Evolutionary conservation across 345 rosid genomes (phyloP).

Genomic region (Hibiscus mutabilis): DNA sequence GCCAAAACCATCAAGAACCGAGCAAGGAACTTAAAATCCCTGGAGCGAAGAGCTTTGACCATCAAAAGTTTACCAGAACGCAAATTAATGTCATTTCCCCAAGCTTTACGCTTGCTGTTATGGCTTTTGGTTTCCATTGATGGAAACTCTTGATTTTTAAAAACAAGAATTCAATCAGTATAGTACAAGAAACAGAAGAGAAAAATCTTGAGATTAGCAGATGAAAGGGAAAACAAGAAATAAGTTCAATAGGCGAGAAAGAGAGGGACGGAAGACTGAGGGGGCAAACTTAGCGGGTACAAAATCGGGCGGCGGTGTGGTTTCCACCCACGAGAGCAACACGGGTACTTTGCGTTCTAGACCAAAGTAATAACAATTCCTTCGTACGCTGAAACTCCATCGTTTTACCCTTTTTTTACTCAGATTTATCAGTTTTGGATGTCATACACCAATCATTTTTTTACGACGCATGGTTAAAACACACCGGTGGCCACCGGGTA

Average conservation of each 20-base stretch:
- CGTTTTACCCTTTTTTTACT: not conserved
- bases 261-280: slow-evolving; percentile 2
- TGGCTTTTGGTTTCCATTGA: slow-evolving; percentile 38
- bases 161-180: not conserved
- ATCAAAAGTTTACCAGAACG: slow-evolving; percentile 17
- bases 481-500: too few relatives aligned
- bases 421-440: not conserved
- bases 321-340: slow-evolving; percentile 82
- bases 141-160: not conserved
- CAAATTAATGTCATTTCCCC: not conserved
- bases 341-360: slow-evolving; percentile 33
- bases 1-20: slow-evolving; percentile 31
- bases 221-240: not conserved
- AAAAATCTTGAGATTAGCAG: not conserved
- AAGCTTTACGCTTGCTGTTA: slow-evolving; percentile 18
- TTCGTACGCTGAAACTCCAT: slow-evolving; percentile 62
- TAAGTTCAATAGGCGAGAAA: not conserved
- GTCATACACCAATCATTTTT: not conserved
- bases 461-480: not conserved
- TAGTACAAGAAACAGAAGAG: not conserved
- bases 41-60: slow-evolving; percentile 32
- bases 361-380: slow-evolving; percentile 52
- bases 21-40: slow-evolving; percentile 31
- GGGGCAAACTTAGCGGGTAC: slow-evolving; percentile 50
- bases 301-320: slow-evolving; percentile 80